Base-by-base conservation (phyloP, 352 stramenopile species). In the Elongisporangium undulatum region DNA sequence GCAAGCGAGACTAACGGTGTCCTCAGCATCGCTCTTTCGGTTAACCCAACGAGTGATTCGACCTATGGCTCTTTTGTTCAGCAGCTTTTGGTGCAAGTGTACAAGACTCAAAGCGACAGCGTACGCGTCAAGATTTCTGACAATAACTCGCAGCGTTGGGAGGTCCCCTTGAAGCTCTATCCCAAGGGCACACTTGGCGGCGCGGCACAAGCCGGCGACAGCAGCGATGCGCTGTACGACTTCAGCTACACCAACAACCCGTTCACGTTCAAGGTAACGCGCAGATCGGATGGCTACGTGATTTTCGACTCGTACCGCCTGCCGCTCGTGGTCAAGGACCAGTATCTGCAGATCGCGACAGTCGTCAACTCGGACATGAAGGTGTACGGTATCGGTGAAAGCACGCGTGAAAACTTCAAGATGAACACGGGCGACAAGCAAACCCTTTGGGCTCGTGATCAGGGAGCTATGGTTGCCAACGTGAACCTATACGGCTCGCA, bases 401-500 rank as follows among this genome's bases (percentile, higher is more conserved):
- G 59, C 49, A 81, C 72, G 13, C 69, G 61, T 15, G 61, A 71
- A 29, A 69, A 71, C 53, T 68, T 80, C 51, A 63, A 62, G 38
- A 68, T 80, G 63, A 55, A 59, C 15, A 57, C 62, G 29, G 77
- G 73, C 10, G 74, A 89, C 29, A 79, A 81, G 52, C 68, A 82
- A 58, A 87, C 77, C 5, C 56, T 85, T 19, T 83, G 68, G 66
- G 69, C 70, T 12, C 67, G 75, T 0, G 77, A 87, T 53, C 65
- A 79, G 23, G 26, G 49, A 21, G 77, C 75, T 0, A 58, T 63
- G 0, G 58, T 26, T 1, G 15, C 53, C 20, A 71, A 64, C 22
- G 73, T 72, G 1, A 89, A 90, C 67, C 65, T 76, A 23, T 90
- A 90, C 56, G 81, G 76, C 29, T 77, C 74, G 0, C 76, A 87